A percentile compares a stretch with the other conserved stretches of the same genome.
Evolutionary conservation across 352 stramenopile species (phyloP).

Genomic region (Pythium dissimile): DNA sequence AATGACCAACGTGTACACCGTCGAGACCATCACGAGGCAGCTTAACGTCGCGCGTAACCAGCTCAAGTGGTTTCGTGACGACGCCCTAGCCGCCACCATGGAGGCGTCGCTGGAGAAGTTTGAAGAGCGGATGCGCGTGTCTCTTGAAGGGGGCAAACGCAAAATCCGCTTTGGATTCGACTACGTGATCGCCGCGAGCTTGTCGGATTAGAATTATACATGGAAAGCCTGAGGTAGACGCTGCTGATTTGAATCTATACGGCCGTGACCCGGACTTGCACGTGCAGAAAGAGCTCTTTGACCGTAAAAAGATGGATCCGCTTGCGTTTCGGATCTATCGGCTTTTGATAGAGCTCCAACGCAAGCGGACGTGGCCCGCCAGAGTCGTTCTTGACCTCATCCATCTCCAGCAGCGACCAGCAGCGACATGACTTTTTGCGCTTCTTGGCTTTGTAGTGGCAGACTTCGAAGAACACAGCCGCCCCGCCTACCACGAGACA

Average conservation of each 20-base stretch:
- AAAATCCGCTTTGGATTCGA: slow-evolving; percentile 68
- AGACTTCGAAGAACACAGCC: slow-evolving; percentile 67
- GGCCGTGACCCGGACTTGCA: slow-evolving; percentile 33
- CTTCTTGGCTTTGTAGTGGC: slow-evolving; percentile 77
- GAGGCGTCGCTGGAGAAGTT: slow-evolving; percentile 32
- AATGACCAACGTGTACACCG: slow-evolving; percentile 80
- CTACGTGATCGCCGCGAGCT: slow-evolving; percentile 67
- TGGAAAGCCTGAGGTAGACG: too few species aligned
- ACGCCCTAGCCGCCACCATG: slow-evolving; percentile 23
- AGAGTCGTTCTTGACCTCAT: slow-evolving; percentile 32
- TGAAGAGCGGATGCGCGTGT: slow-evolving; percentile 27
- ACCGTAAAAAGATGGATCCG: slow-evolving; percentile 69
- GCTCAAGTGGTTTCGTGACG: slow-evolving; percentile 58
- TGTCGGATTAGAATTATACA: too few species aligned
- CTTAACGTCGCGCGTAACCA: slow-evolving; percentile 79
- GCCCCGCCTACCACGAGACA: slow-evolving; percentile 31
- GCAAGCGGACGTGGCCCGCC: slow-evolving; percentile 20
- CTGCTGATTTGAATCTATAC: background rate
- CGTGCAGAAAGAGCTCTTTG: slow-evolving; percentile 67
- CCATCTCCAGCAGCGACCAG: slow-evolving; percentile 70
- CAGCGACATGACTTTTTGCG: slow-evolving; percentile 74
- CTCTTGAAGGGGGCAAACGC: slow-evolving; percentile 5
- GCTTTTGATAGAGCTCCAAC: slow-evolving; percentile 70
- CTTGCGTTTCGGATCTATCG: slow-evolving; percentile 62
- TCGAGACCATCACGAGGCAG: slow-evolving; percentile 70